phyloP scores from a whole-genome alignment of 169 alveolate species.

The Ichthyophthirius multifiliis region DNA sequence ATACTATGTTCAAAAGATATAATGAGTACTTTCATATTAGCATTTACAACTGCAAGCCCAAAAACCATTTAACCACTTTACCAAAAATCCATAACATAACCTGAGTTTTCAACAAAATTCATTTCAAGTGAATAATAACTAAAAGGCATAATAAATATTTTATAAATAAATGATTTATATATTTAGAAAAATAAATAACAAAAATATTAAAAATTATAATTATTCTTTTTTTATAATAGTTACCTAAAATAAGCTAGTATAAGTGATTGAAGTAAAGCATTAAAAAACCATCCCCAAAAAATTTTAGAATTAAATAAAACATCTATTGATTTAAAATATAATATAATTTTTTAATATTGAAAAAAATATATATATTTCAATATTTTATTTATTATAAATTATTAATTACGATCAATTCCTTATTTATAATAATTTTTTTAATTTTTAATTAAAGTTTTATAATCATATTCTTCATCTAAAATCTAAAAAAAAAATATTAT shows the following conservation, averaged over 20 bases:
- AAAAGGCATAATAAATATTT: no score
- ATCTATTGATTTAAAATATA: not conserved
- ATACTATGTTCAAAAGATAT: constrained; percentile 14
- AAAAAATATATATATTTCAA: not conserved
- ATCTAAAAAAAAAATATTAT: not conserved
- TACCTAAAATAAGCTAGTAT: constrained; percentile 29
- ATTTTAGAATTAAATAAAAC: constrained; percentile 43
- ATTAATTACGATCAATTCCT: constrained; percentile 15
- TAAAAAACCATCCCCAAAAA: constrained; percentile 51
- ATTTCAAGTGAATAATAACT: constrained; percentile 23
- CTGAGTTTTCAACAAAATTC: constrained; percentile 15
- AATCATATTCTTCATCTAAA: constrained; percentile 34
- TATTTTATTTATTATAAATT: no score
- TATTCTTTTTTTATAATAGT: not conserved
- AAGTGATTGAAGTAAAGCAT: constrained; percentile 39
- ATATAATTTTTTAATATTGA: not conserved
- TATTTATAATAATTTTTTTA: constrained; percentile 48
- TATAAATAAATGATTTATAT: no score
- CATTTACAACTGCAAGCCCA: constrained; percentile 44
- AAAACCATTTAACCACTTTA: constrained; percentile 48
- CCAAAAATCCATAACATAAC: constrained; percentile 48
- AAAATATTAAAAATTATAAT: not conserved
- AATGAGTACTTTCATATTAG: constrained; percentile 45
- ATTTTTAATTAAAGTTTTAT: not conserved
- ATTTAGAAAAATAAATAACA: not conserved